Evolutionary conservation across 225 moss, liverwort and hornwort genomes (phyloP).

Genomic region (Pseudoscleropodium purum): DNA sequence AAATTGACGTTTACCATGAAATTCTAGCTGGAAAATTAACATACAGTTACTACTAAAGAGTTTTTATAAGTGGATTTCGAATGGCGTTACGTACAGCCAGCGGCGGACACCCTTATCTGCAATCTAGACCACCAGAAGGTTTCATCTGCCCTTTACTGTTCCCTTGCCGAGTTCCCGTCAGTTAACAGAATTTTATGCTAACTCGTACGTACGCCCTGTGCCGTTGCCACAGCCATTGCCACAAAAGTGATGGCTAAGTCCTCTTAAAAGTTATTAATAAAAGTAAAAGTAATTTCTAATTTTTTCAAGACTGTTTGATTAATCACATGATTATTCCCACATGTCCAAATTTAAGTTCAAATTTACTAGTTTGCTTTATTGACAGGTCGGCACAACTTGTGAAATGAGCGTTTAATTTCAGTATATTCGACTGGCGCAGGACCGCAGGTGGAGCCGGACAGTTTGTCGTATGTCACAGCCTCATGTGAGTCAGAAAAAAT

Average conservation of each 20-base stretch:
- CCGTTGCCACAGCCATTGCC: too few relatives aligned
- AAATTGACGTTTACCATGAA: not conserved
- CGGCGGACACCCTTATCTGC: not conserved
- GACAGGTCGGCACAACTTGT: not conserved
- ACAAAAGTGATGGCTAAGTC: too few relatives aligned
- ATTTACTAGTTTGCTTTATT: not conserved
- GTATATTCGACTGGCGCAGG: not conserved
- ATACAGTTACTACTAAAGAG: not conserved
- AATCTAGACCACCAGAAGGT: not conserved
- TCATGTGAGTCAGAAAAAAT: not conserved
- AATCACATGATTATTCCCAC: not conserved
- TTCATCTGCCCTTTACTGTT: not conserved
- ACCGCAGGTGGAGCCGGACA: not conserved
- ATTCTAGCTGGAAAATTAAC: too few relatives aligned
- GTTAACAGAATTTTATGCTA: not conserved
- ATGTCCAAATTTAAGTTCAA: not conserved
- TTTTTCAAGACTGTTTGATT: not conserved
- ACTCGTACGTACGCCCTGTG: too few relatives aligned
- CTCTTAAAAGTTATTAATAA: too few relatives aligned
- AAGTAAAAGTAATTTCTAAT: too few relatives aligned
- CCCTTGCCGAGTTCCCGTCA: not conserved
- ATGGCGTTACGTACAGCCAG: too few relatives aligned
- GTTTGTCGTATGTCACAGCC: not conserved
- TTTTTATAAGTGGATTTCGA: not conserved
- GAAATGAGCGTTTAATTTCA: not conserved